Base-by-base conservation (phyloP, 2,329 filamentous ascomycete genomes). In the Corinectria fuckeliana region DNA sequence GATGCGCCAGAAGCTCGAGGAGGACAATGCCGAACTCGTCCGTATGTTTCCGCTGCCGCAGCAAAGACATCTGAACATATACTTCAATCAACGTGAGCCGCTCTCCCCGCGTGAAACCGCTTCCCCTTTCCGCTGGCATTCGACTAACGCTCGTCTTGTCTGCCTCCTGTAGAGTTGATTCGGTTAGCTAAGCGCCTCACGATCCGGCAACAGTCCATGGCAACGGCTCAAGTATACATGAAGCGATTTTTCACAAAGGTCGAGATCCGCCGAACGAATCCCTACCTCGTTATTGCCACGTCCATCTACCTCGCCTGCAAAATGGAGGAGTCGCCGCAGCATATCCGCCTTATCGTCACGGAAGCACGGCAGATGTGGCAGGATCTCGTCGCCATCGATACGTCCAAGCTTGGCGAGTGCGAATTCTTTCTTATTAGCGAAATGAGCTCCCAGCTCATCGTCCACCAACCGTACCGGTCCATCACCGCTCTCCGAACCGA, bases 241-340 rank as follows among this genome's bases (percentile, higher is more conserved):
- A 94, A 96, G 71, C 88, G 95, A 60, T 98, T 97, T 81, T 98
- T 97, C 76, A 88, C 88, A 44, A 92, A 91, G 69, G 91, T 97
- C 69, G 93, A 97, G 72, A 93, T 98, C 65, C 90, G 94, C 57
- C 88, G 90, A 63, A 97, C 93, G 47, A 99, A 98, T 70, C 93
- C 94, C 4, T 97, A 96, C 73, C 87, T 98, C 32, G 88, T 98
- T 58, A 85, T 97, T 65, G 90, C 93, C n/a, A 98, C 95, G 1
- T 91, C 94, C 5, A 85, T 98, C 61, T 99, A 99, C 75, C 82
- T 99, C 32, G 93, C 95, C 18, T 97, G 93, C 80, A 99, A 99
- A 78, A 97, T 96, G 87, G 95, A 99, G 76, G 95, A 99, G 76
- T 93, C 89, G 50, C 95, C 95, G 3, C 94, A 98, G 75, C 95